Evolutionary conservation across 768 basidiomycete species (phyloP), one percentile per base, ranked within the genome.

Genomic region (Cystofilobasidium bisporidii): DNA sequence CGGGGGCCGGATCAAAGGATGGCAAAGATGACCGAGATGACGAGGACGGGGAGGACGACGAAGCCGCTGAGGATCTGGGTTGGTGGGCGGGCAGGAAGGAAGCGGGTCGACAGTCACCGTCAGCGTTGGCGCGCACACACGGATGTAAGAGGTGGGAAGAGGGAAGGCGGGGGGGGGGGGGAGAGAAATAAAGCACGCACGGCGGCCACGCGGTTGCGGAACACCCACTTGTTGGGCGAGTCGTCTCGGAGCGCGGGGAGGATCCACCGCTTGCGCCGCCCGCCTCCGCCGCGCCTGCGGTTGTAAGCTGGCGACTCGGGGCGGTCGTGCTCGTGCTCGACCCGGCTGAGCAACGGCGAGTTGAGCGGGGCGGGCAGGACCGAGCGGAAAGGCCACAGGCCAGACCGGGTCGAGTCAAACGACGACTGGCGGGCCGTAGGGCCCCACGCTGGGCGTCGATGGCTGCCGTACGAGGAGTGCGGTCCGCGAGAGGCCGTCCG

Each of bases 21-120:
- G 26, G 67, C 61, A 26, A 69, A 69, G 30, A 69, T 36, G 1
- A 69, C 63, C 12, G 67, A 53, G 24, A 69, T 61, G 28, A 69
- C 55, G 10, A 69, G 26, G n/a, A 62, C 62, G n/a, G 67, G 67
- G 18, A 69, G 45, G 67, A 69, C 40, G 36, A 69, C 62, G 47
- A 63, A 24, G 32, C 67, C 67, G 32, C 28, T 32, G 9, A 69
- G 41, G 67, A 69, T 69, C 67, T 65, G 50, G 1, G 36, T 36
- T 6, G 5, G 36, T 36, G 17, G 12, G 36, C 15, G 48, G 18
- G n/a, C 6, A 12, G 22, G 32, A 26, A 48, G 30, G 15, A 4
- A 33, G 18, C 22, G 28, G 3, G 15, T 26, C 32, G 26, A 28
- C 9, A 43, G 50, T 20, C 45, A 11, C n/a, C n/a, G n/a, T n/a